These are phyloP conservation scores for Ustilago sp. DNA, from an alignment of 1,284 basidiomycete genomes.

Conservation along the genomic window DNA sequence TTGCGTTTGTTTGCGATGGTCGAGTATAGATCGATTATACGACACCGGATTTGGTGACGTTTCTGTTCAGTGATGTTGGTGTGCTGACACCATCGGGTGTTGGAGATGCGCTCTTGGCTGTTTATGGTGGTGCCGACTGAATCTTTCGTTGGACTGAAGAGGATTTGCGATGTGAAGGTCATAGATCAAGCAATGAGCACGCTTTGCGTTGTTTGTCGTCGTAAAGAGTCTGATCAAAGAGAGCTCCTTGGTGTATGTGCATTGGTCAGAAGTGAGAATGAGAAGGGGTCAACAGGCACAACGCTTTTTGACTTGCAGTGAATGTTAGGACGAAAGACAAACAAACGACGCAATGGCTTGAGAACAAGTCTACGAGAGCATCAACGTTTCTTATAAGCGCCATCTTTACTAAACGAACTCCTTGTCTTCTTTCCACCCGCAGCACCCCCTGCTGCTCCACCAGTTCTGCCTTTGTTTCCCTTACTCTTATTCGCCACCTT, in stretches of 20 bases:
- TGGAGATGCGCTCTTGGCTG: slow-evolving; percentile 87
- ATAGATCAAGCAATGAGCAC: no score
- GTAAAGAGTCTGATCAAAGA: no score
- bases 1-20: neutral
- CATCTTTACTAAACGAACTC: slow-evolving; percentile 49
- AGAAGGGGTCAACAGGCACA: no score
- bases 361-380: neutral
- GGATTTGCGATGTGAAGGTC: no score
- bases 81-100: slow-evolving; percentile 91
- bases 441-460: neutral
- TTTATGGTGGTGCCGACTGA: slow-evolving; percentile 74
- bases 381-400: slow-evolving; percentile 35
- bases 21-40: slow-evolving; percentile 63
- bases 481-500: slow-evolving; percentile 39
- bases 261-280: no score
- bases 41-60: slow-evolving; percentile 82
- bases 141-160: no score
- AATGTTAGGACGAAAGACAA: neutral
- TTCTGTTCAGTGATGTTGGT: slow-evolving; percentile 91
- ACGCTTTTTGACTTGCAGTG: no score
- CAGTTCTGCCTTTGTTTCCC: slow-evolving; percentile 12
- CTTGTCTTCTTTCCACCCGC: slow-evolving; percentile 31
- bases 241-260: no score
- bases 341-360: no score
- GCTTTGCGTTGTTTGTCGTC: no score